phyloP scores from a whole-genome alignment of 352 stramenopile genomes.

The Globisporangium alternatum region DNA sequence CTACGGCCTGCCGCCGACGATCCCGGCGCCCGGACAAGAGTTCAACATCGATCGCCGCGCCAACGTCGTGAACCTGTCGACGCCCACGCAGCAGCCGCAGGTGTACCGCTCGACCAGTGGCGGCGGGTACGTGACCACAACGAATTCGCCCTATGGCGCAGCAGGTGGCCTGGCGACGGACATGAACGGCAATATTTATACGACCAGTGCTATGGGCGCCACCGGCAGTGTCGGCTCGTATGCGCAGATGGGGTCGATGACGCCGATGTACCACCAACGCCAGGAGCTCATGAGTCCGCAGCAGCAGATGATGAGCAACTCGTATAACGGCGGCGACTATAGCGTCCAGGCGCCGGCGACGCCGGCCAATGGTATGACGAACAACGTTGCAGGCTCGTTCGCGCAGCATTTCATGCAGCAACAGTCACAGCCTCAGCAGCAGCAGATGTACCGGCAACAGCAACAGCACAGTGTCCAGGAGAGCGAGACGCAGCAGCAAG shows the following conservation, averaged over 20 bases:
- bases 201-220: conserved; percentile 16
- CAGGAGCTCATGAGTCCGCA: conserved; percentile 25
- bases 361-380: conserved; percentile 13
- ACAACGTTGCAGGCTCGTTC: conserved; percentile 37
- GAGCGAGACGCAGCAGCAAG: conserved; percentile 21
- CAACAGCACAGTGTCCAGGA: conserved; percentile 13
- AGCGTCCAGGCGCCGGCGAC: conserved; percentile 11
- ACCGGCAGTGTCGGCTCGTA: conserved; percentile 27
- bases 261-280: conserved; percentile 32
- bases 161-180: conserved; percentile 16
- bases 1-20: conserved; percentile 40
- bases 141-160: conserved; percentile 13
- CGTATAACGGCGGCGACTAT: conserved; percentile 13
- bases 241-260: conserved; percentile 17
- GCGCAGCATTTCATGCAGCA: conserved; percentile 35
- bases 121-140: neutral
- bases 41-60: conserved; percentile 42
- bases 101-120: neutral
- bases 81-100: conserved; percentile 9
- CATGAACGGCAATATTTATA: conserved; percentile 53
- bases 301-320: conserved; percentile 23
- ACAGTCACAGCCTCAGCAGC: conserved; percentile 17
- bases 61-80: conserved; percentile 40
- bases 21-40: conserved; percentile 23
- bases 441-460: conserved; percentile 15